Evolutionary conservation across 2,329 filamentous ascomycete species (phyloP).

Genomic region (Conoideocrella luteorostrata): DNA sequence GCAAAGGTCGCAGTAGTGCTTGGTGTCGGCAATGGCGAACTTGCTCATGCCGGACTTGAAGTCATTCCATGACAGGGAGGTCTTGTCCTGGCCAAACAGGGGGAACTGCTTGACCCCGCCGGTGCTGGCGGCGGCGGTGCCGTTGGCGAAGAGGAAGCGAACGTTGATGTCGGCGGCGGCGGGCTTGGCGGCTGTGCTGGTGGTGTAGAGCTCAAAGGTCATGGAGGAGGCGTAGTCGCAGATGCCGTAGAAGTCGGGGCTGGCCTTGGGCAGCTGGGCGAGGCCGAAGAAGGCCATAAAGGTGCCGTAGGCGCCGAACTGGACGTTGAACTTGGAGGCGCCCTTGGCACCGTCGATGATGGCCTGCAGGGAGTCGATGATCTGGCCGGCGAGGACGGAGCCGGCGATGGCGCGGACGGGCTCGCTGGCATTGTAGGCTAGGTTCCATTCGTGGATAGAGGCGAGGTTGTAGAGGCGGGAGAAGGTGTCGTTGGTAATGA

Average conservation of each 20-base stretch:
- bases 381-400: constrained; percentile 49
- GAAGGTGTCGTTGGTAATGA: constrained; percentile 55
- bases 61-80: constrained; percentile 58
- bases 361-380: constrained; percentile 45
- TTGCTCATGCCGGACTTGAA: constrained; percentile 59
- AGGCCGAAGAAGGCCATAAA: constrained; percentile 61
- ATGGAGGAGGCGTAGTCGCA: constrained; percentile 81
- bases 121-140: constrained; percentile 45
- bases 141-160: constrained; percentile 57
- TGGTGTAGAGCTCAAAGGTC: constrained; percentile 66
- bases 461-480: constrained; percentile 66
- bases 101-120: constrained; percentile 49
- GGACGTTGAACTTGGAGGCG: constrained; percentile 39
- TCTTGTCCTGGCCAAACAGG: constrained; percentile 51
- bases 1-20: constrained; percentile 69
- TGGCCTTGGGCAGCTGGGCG: constrained; percentile 42
- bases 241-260: constrained; percentile 63
- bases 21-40: constrained; percentile 59
- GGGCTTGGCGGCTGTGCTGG: constrained; percentile 42
- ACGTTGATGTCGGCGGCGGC: constrained; percentile 43
- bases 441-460: constrained; percentile 72
- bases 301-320: constrained; percentile 55
- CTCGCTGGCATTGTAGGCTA: constrained; percentile 75
- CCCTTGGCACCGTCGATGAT: constrained; percentile 36
- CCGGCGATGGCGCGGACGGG: constrained; percentile 53